phyloP scores from a whole-genome alignment of 164 flowering plant genomes.

The Aristolochia contorta region DNA sequence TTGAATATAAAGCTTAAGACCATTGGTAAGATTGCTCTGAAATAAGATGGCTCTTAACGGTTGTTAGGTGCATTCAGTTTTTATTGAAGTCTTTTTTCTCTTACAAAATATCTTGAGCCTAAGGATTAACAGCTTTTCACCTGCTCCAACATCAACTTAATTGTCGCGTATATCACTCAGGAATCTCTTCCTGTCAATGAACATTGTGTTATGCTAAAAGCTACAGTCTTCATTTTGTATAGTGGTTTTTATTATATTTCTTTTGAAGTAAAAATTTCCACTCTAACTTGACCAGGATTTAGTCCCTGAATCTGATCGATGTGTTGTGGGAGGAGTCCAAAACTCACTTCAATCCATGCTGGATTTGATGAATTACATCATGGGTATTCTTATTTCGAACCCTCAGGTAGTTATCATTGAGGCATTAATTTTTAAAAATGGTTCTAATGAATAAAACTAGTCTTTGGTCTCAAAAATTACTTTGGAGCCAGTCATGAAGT shows the following conservation, averaged over 20 bases:
- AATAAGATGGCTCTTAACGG: background rate
- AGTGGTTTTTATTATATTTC: too few relatives aligned
- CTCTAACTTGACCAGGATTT: conserved; percentile 36
- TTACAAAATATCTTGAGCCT: background rate
- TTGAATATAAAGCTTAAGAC: too few relatives aligned
- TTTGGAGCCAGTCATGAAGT: background rate
- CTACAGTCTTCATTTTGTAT: background rate
- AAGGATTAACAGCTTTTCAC: background rate
- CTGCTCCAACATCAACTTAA: background rate
- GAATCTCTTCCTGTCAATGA: background rate
- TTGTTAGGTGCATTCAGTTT: background rate
- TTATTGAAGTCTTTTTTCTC: background rate
- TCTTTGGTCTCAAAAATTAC: background rate
- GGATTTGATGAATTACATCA: conserved; percentile 58
- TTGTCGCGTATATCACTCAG: background rate
- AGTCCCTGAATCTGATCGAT: conserved; percentile 70
- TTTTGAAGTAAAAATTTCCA: too few relatives aligned
- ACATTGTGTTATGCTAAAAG: background rate
- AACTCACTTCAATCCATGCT: conserved; percentile 65
- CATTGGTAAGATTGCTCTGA: background rate
- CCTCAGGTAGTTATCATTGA: conserved; percentile 39
- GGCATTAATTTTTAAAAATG: background rate
- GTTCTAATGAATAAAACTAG: background rate
- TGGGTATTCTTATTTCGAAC: conserved; percentile 65
- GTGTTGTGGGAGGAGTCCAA: conserved; percentile 84